Evolutionary conservation across 495 filamentous ascomycete genomes (phyloP).

Genomic region (Penicillium argentinense): DNA sequence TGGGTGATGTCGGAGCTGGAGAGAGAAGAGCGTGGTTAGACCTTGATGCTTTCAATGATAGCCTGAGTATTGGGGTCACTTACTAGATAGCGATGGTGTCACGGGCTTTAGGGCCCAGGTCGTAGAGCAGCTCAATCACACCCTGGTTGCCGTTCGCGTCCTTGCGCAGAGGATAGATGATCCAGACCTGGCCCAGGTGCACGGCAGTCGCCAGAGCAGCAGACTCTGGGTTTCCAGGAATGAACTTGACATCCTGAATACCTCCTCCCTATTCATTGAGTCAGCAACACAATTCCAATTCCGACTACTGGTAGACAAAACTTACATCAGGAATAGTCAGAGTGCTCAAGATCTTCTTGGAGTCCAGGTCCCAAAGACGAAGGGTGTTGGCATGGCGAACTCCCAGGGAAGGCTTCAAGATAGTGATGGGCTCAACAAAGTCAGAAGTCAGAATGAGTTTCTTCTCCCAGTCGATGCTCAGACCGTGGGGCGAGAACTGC

Average conservation of each 20-base stretch:
- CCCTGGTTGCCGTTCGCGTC: slow-evolving; percentile 55
- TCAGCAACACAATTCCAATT: background rate
- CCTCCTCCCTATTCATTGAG: slow-evolving; percentile 45
- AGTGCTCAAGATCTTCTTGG: slow-evolving; percentile 55
- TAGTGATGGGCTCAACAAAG: slow-evolving; percentile 59
- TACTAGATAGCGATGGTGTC: slow-evolving; percentile 60
- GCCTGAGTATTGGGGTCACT: background rate
- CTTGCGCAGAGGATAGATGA: slow-evolving; percentile 61
- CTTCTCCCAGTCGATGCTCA: slow-evolving; percentile 57
- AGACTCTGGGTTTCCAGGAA: slow-evolving; percentile 57
- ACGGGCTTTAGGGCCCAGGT: slow-evolving; percentile 56
- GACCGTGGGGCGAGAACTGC: slow-evolving; percentile 61
- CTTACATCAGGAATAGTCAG: slow-evolving; percentile 60
- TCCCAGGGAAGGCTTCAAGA: slow-evolving; percentile 57
- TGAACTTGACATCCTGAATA: slow-evolving; percentile 67
- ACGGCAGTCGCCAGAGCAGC: slow-evolving; percentile 63
- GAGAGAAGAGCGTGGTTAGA: slow-evolving; percentile 7
- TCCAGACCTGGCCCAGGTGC: slow-evolving; percentile 62
- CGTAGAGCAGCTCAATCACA: slow-evolving; percentile 55
- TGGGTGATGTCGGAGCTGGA: slow-evolving; percentile 55
- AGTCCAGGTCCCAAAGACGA: slow-evolving; percentile 56
- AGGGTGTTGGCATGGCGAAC: slow-evolving; percentile 56
- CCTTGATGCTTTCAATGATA: background rate
- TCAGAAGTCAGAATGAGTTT: slow-evolving; percentile 60
- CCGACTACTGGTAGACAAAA: background rate